A percentile compares a stretch with the other conserved stretches of the same genome.
Evolutionary conservation across 441 rosid species (phyloP).

Genomic region (Syzygium syzygioides): DNA sequence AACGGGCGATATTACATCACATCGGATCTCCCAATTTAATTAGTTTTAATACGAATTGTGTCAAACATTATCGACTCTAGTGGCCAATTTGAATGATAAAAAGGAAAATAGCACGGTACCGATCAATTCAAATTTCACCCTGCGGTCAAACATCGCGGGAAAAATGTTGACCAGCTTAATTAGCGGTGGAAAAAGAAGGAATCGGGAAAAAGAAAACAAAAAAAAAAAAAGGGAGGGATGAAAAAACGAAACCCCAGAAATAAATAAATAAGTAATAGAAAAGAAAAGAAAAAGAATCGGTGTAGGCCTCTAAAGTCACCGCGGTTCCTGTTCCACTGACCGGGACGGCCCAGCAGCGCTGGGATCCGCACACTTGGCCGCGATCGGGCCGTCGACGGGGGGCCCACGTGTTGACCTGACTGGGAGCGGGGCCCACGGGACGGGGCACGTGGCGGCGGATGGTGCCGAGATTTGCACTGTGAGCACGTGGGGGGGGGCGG

Average conservation of each 20-base stretch:
- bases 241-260: neutral
- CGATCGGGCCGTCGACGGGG: neutral
- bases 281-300: neutral
- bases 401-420: neutral
- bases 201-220: neutral
- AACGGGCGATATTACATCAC: too few relatives aligned
- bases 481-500: neutral
- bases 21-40: too few relatives aligned
- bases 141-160: neutral
- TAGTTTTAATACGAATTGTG: too few relatives aligned
- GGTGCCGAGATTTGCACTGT: neutral
- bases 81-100: neutral
- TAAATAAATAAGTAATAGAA: neutral
- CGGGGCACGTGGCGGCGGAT: neutral
- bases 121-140: neutral
- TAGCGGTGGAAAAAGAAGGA: neutral
- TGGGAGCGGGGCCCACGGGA: neutral
- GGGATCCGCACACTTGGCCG: neutral
- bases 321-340: neutral
- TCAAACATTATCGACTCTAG: neutral
- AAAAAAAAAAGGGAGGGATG: neutral
- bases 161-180: neutral
- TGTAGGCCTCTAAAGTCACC: neutral
- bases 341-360: neutral
- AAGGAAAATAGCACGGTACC: neutral